phyloP scores from a whole-genome alignment of 148 eudicot genomes.

The Limonium bicolor region DNA sequence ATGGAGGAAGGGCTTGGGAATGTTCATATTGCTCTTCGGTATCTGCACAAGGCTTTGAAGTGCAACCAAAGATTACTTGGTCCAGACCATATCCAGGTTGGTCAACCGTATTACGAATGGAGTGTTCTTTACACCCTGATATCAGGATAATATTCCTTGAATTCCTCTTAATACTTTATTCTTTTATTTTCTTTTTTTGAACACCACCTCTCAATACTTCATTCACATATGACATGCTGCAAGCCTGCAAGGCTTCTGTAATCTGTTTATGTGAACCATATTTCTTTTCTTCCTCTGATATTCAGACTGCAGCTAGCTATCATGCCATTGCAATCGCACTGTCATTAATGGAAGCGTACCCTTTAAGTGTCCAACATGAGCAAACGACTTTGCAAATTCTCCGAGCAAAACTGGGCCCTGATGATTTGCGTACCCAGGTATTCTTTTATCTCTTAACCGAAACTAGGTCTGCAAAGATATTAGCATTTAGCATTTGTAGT shows the following conservation, averaged over 20 bases:
- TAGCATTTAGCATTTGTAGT: too few species aligned
- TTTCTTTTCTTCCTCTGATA: conserved; percentile 10
- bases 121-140: background rate
- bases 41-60: conserved; percentile 97
- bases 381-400: conserved; percentile 96
- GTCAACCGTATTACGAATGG: conserved; percentile 5
- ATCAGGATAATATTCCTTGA: background rate
- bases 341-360: conserved; percentile 99
- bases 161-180: too few species aligned
- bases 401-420: conserved; percentile 95
- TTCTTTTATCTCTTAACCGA: background rate
- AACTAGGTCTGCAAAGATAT: too few species aligned
- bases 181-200: too few species aligned
- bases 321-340: conserved; percentile 99
- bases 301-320: conserved; percentile 99
- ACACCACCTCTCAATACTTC: too few species aligned
- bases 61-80: conserved; percentile 98
- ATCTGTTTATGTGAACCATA: background rate
- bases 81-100: conserved; percentile 98
- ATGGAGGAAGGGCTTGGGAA: conserved; percentile 99
- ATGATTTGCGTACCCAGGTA: conserved; percentile 99
- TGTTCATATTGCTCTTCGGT: conserved; percentile 97
- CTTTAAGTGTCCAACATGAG: conserved; percentile 97
- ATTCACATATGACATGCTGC: too few species aligned
- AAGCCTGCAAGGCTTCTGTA: too few species aligned